Percentiles rank a stretch among this genome's conserved stretches.
phyloP scores from a whole-genome alignment of 2,329 filamentous ascomycete genomes.

The Paecilomyces fulvus region DNA sequence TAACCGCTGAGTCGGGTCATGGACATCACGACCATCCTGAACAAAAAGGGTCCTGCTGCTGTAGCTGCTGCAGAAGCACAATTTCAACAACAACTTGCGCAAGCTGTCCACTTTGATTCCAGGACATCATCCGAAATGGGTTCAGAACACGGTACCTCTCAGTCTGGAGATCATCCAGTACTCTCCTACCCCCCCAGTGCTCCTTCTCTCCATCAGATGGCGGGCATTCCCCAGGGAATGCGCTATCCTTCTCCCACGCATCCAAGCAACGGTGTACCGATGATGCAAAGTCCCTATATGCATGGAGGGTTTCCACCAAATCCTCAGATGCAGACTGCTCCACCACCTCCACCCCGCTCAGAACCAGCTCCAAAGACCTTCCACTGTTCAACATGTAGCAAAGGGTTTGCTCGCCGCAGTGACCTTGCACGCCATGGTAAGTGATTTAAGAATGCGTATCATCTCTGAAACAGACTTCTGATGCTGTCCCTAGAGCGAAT shows the following conservation, averaged over 20 bases:
- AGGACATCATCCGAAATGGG: constrained; percentile 46
- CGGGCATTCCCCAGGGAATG: constrained; percentile 44
- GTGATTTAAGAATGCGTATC: constrained; percentile 21
- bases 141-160: constrained; percentile 50
- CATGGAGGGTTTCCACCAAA: constrained; percentile 39
- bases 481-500: constrained; percentile 64
- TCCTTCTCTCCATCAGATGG: constrained; percentile 44
- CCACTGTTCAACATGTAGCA: constrained; percentile 79
- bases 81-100: constrained; percentile 36
- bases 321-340: constrained; percentile 38
- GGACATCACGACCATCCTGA: constrained; percentile 46
- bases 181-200: constrained; percentile 50
- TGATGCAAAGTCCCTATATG: constrained; percentile 49
- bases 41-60: constrained; percentile 39
- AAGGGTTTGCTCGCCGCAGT: constrained; percentile 86
- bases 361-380: constrained; percentile 63
- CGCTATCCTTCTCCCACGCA: constrained; percentile 47
- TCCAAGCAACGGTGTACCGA: constrained; percentile 43
- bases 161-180: constrained; percentile 48
- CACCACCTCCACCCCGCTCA: constrained; percentile 30
- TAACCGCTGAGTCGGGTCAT: constrained; percentile 33
- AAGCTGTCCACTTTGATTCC: constrained; percentile 30
- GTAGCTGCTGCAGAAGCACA: constrained; percentile 35
- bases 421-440: constrained; percentile 91
- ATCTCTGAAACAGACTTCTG: constrained; percentile 3